Evolutionary conservation across 139 green algal genomes (phyloP), one percentile per base, ranked within the genome.

Genomic region (Astrephomene gubernaculifera): DNA sequence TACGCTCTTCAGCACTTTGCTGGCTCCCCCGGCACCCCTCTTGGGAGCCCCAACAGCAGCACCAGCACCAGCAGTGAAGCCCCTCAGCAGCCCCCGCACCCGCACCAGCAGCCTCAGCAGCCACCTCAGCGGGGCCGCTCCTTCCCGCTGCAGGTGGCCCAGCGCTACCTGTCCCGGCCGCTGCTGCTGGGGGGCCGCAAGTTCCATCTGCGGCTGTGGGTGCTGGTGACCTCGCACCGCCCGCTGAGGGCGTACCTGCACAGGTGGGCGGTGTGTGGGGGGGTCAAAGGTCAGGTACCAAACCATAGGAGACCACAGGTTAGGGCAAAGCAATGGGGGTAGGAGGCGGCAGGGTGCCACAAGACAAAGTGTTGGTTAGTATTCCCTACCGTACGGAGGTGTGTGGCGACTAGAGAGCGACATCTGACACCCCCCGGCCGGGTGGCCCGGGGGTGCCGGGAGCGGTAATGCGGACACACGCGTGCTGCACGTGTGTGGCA

Each of bases 141-240:
- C 12, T 69, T 82, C 43, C 44, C 57, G 68, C 69, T 71, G n/a
- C 81, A 87, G 79, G 89, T 94, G 22, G 91, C 84, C 0, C 92
- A 95, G 83, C 85, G 72, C 41, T 95, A 95, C 87, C 43, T 92
- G 33, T 45, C 44, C 5, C 36, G 79, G 22, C 89, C 91, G 0
- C 38, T 93, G 52, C 81, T 94, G 31, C 67, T 95, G 7, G 54
- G 83, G 1, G 88, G 87, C 12, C 83, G 89, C 80, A 95, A 95
- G 78, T 93, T 87, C 49, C 90, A 93, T 81, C 44, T 93, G 76
- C 82, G 92, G 14, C 71, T 93, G 87, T 95, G 90, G 90, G n/a
- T 93, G 67, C 43, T 91, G 69, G 87, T 95, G 36, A 93, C 92
- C 0, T 33, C 38, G 14, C 52, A 89, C 69, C 33, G 12, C 4